Base-by-base conservation (phyloP, 768 basidiomycete species). In the Pisolithus tinctorius region DNA sequence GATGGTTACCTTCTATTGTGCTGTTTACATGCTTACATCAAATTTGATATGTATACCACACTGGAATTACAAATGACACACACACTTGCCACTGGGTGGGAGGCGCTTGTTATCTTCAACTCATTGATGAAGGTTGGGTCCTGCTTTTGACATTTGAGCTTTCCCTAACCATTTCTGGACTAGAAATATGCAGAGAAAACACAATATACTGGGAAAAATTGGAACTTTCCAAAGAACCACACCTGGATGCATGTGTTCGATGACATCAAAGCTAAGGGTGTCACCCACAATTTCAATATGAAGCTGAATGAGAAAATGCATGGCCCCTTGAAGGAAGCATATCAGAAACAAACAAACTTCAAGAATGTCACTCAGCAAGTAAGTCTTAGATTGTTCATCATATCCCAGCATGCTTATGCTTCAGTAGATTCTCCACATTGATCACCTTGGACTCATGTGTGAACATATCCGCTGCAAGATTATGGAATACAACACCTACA, bases 301-400 rank as follows among this genome's bases (percentile, higher is more conserved):
- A 44, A 44, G 25, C 42, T 25, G 14, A 44, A 44, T 14, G 42
- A 44, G 25, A 44, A 44, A 17, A 23, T 20, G 14, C 42, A 44
- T 26, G 42, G 42, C 10, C 42, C 25, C 1, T 26, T 44, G 25
- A 20, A 26, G 25, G 20, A 44, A 17, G 53, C 45, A 6, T 71
- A 70, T 30, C 57, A 54, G 9, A 37, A n/a, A 1, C 55, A 56
- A 9, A 69, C 71, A 2, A 74, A 74, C 47, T 68, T 67, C 53
- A 69, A 68, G 46, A 48, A 71, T 47, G 58, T 69, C 20, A 67
- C 60, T 0, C 38, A 45, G 0, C 71, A 72, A 61, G 71, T 71
- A 34, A 25, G 54, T 36, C 17, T 5, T 40, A 64, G 11, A 11
- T 34, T n/a, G 13, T 13, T 13, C 30, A 30, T 68, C 16, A 25